phyloP scores from a whole-genome alignment of 129 eudicot species.

The Rutidosis leptorrhynchoides region DNA sequence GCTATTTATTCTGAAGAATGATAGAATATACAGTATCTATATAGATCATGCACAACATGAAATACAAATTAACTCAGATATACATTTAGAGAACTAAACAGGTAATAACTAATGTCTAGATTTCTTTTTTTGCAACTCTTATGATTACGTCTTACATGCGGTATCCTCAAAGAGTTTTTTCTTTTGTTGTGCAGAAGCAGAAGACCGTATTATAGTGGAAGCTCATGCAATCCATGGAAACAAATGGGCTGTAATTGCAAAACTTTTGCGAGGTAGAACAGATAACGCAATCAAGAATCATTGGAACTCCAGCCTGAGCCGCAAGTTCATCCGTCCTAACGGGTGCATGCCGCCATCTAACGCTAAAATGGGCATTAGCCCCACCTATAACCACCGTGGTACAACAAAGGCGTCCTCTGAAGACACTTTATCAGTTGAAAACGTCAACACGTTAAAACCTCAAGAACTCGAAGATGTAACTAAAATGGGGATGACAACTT shows the following conservation, averaged over 20 bases:
- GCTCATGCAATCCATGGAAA: conserved; percentile 81
- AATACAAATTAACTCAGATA: background rate
- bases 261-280: conserved; percentile 77
- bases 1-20: conserved; percentile 1
- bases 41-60: background rate
- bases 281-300: conserved; percentile 90
- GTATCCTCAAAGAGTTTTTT: conserved; percentile 1
- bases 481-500: conserved; percentile 4
- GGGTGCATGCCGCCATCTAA: background rate
- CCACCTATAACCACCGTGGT: conserved; percentile 31
- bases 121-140: background rate
- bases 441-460: conserved; percentile 32
- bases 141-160: background rate
- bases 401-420: conserved; percentile 42
- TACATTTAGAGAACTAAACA: background rate
- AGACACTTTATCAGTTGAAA: conserved; percentile 45
- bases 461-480: conserved; percentile 18
- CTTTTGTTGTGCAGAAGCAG: conserved; percentile 34
- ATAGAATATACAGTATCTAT: no score
- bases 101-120: background rate
- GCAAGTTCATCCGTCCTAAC: conserved; percentile 29
- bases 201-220: conserved; percentile 53
- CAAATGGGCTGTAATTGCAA: conserved; percentile 88
- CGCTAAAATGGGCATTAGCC: background rate
- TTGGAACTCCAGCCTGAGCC: conserved; percentile 82